Percentiles rank a stretch among this genome's conserved stretches.
Evolutionary conservation across 805 yeast species (phyloP).

Genomic region (Kodamaea leandrae): DNA sequence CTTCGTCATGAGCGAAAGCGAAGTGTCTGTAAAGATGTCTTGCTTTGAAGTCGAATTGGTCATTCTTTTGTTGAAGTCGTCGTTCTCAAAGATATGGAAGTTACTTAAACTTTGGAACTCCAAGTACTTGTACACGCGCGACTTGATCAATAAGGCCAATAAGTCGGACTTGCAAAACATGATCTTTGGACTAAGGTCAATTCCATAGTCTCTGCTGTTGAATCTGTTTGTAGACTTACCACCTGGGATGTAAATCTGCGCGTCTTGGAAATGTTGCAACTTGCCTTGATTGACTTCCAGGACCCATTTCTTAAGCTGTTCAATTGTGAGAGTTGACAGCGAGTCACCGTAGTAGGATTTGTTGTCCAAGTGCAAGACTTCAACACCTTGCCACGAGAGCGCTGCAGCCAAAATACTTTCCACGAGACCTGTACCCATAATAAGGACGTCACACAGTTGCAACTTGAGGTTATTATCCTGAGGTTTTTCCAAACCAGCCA

Average conservation of each 20-base stretch:
- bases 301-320: conserved; percentile 84
- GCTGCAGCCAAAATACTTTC: conserved; percentile 92
- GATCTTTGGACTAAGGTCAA: conserved; percentile 83
- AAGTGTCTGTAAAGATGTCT: conserved; percentile 88
- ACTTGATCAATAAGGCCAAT: conserved; percentile 70
- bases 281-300: conserved; percentile 56
- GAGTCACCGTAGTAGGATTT: conserved; percentile 87
- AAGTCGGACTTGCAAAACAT: conserved; percentile 90
- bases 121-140: conserved; percentile 85
- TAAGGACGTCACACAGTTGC: conserved; percentile 73
- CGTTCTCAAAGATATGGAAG: conserved; percentile 94
- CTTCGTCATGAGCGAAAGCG: conserved; percentile 69
- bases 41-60: conserved; percentile 72
- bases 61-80: conserved; percentile 75
- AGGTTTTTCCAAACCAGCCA: conserved; percentile 79
- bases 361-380: conserved; percentile 83
- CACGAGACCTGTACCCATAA: conserved; percentile 88
- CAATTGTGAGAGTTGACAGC: conserved; percentile 80
- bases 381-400: conserved; percentile 97
- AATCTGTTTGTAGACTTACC: conserved; percentile 48
- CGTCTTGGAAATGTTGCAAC: conserved; percentile 56
- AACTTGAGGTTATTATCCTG: conserved; percentile 61
- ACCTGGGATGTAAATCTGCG: conserved; percentile 74
- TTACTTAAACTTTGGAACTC: conserved; percentile 87
- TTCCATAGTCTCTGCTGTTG: conserved; percentile 72